A percentile compares a stretch with the other conserved stretches of the same genome.
These are phyloP conservation scores for Eragrostis tef DNA, from an alignment of 202 grass and related monocot species.

Conservation along the genomic window DNA sequence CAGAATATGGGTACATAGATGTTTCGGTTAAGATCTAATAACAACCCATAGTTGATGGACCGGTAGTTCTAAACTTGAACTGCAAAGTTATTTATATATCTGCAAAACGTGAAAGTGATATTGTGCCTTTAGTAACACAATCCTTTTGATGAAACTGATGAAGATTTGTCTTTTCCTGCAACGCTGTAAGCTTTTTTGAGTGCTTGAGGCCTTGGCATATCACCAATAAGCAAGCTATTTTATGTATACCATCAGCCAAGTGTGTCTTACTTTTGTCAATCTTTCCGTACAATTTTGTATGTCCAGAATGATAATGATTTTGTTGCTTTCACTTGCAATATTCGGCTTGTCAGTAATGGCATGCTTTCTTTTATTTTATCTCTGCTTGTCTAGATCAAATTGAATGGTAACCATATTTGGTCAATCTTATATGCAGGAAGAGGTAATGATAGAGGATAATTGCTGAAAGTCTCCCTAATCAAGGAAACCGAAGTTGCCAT, in stretches of 20 bases:
- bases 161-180: slow-evolving; percentile 13
- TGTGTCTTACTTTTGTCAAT: slow-evolving; percentile 12
- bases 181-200: slow-evolving; percentile 17
- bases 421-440: slow-evolving; percentile 46
- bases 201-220: not conserved
- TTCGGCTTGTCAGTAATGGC: not conserved
- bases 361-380: slow-evolving; percentile 33
- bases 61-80: slow-evolving; percentile 5
- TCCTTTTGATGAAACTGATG: not conserved
- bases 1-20: not conserved
- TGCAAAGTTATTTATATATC: slow-evolving; percentile 7
- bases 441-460: slow-evolving; percentile 50
- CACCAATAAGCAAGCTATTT: slow-evolving; percentile 15
- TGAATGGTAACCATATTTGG: slow-evolving; percentile 41
- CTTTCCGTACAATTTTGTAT: not conserved
- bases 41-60: not conserved
- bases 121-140: not conserved
- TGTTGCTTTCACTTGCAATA: not conserved
- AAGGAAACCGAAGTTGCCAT: slow-evolving; percentile 36
- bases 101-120: not conserved
- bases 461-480: slow-evolving; percentile 40
- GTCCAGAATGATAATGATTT: not conserved
- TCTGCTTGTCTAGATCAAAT: slow-evolving; percentile 20
- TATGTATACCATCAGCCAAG: not conserved
- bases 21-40: not conserved